A percentile compares a stretch with the other conserved stretches of the same genome.
phyloP scores from a whole-genome alignment of 495 filamentous ascomycete species.

The Corynascus novoguineensis region DNA sequence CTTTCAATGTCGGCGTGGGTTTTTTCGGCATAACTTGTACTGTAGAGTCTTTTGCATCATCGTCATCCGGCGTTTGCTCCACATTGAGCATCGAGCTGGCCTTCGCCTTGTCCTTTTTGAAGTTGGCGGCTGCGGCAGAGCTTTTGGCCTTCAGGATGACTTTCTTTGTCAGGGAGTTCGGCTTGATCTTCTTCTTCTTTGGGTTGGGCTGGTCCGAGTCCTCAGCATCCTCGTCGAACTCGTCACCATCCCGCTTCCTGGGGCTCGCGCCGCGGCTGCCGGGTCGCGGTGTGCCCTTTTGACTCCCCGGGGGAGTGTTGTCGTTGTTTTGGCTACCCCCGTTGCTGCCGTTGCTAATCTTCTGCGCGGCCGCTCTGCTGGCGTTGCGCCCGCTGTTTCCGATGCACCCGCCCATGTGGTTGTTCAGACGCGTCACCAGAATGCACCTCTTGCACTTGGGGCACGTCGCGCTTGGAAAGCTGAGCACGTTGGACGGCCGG shows the following conservation, averaged over 20 bases:
- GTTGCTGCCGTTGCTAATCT: conserved; percentile 49
- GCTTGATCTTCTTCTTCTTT: conserved; percentile 50
- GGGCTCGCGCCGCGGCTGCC: conserved; percentile 43
- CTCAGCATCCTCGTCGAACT: conserved; percentile 47
- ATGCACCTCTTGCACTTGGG: conserved; percentile 52
- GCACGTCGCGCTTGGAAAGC: conserved; percentile 57
- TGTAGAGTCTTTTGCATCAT: conserved; percentile 35
- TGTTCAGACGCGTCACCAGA: conserved; percentile 53
- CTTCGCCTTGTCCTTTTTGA: conserved; percentile 47
- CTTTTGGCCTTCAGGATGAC: conserved; percentile 46
- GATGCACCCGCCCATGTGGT: conserved; percentile 77
- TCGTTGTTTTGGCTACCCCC: conserved; percentile 44
- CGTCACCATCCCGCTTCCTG: conserved; percentile 47
- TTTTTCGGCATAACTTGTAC: conserved; percentile 44
- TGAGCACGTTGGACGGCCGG: conserved; percentile 49
- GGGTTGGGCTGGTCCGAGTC: conserved; percentile 43
- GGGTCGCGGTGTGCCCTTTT: conserved; percentile 56
- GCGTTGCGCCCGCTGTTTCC: conserved; percentile 66
- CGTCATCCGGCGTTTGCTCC: conserved; percentile 39
- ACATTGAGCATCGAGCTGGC: conserved; percentile 34
- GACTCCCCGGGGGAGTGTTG: conserved; percentile 52
- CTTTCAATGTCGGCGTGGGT: conserved; percentile 31
- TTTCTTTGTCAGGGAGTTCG: conserved; percentile 38
- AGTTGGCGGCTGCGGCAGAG: conserved; percentile 9
- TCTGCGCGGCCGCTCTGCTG: conserved; percentile 53